These are phyloP conservation scores for Globisporangium rhizosaccharum DNA, from an alignment of 352 stramenopile species.

Conservation along the genomic window DNA sequence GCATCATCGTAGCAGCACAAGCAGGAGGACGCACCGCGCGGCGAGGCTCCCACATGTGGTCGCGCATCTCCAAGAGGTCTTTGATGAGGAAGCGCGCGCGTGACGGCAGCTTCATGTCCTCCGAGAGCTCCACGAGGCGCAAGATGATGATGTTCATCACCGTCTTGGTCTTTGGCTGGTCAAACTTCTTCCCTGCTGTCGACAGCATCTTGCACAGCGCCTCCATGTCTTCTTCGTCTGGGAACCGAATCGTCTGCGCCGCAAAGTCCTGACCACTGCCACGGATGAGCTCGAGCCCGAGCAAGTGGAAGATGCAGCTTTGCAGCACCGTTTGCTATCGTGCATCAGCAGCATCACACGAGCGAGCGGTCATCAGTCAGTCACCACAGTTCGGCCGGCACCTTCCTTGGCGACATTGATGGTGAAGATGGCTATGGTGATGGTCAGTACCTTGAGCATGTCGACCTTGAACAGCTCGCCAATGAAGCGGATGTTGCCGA, in stretches of 20 bases:
- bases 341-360: background rate
- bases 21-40: conserved; percentile 35
- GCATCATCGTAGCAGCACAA: background rate
- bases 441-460: conserved; percentile 55
- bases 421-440: background rate
- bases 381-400: too few relatives aligned
- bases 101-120: conserved; percentile 65
- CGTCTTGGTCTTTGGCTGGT: conserved; percentile 64
- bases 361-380: background rate
- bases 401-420: too few relatives aligned
- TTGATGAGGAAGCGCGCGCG: conserved; percentile 78
- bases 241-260: conserved; percentile 66
- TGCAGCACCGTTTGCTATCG: conserved; percentile 62
- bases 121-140: conserved; percentile 76
- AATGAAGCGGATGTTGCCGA: conserved; percentile 88
- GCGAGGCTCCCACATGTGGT: conserved; percentile 83
- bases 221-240: conserved; percentile 81
- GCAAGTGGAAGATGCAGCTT: conserved; percentile 73
- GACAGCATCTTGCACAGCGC: conserved; percentile 83
- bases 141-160: conserved; percentile 87
- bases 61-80: conserved; percentile 79
- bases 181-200: conserved; percentile 84
- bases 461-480: conserved; percentile 86
- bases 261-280: conserved; percentile 37
- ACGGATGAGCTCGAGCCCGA: conserved; percentile 66